phyloP scores from a whole-genome alignment of 2,329 filamentous ascomycete species.

The Fusarium nodosum region DNA sequence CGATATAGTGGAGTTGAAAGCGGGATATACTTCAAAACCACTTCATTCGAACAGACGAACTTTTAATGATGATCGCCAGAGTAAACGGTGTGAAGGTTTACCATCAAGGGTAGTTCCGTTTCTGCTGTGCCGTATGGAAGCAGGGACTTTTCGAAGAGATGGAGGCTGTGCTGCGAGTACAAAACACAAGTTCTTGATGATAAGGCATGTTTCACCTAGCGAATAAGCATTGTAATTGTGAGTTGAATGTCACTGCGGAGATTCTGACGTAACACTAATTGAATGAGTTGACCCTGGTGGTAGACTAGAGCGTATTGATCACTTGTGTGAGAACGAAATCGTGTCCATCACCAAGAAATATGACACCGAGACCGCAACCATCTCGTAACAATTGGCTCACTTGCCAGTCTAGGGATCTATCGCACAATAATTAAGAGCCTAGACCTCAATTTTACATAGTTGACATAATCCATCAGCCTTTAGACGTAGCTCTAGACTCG shows the following conservation, averaged over 20 bases:
- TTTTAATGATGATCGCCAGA: background rate
- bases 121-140: constrained; percentile 29
- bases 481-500: background rate
- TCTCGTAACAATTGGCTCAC: background rate
- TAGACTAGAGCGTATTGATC: background rate
- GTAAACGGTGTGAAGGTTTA: background rate
- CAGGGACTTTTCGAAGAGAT: constrained; percentile 20
- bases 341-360: background rate
- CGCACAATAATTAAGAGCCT: background rate
- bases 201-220: constrained; percentile 2
- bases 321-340: constrained; percentile 3
- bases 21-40: background rate
- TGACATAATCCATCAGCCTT: background rate
- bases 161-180: constrained; percentile 22
- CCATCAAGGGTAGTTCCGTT: constrained; percentile 18
- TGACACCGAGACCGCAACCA: background rate
- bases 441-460: background rate
- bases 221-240: constrained; percentile 6
- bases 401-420: background rate
- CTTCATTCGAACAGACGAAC: background rate
- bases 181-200: constrained; percentile 1
- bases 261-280: background rate
- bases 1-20: constrained; percentile 29
- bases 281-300: background rate
- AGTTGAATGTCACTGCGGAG: constrained; percentile 9